phyloP scores from a whole-genome alignment of 805 yeast species.

The Nakazawaea ishiwadae region DNA sequence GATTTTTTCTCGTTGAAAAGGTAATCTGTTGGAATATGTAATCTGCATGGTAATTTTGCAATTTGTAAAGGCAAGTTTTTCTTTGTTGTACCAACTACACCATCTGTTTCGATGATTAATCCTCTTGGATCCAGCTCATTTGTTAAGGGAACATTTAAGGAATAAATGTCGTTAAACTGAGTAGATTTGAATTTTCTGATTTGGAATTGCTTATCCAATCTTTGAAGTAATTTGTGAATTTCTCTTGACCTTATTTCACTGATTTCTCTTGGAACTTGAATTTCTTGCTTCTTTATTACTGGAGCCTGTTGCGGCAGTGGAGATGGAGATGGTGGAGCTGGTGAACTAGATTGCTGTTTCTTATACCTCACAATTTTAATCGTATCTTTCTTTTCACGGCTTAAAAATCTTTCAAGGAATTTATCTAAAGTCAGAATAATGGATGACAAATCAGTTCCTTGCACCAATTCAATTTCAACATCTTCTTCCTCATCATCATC shows the following conservation, averaged over 20 bases:
- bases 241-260: conserved; percentile 18
- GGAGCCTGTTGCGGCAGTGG: conserved; percentile 4
- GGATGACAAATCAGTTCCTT: conserved; percentile 49
- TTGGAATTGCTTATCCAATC: conserved; percentile 18
- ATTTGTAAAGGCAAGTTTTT: too few relatives aligned
- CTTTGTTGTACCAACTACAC: conserved; percentile 19
- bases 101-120: conserved; percentile 8
- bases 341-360: conserved; percentile 13
- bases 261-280: conserved; percentile 11
- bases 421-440: conserved; percentile 51
- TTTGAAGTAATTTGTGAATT: conserved; percentile 21
- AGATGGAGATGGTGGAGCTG: conserved; percentile 4
- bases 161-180: conserved; percentile 23
- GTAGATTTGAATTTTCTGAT: conserved; percentile 25
- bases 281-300: conserved; percentile 1
- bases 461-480: conserved; percentile 28
- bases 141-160: conserved; percentile 21
- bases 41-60: conserved; percentile 21
- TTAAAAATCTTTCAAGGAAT: conserved; percentile 53
- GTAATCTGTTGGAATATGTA: conserved; percentile 28
- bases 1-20: conserved; percentile 21
- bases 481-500: conserved; percentile 21
- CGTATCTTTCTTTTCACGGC: conserved; percentile 55
- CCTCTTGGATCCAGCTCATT: conserved; percentile 26
- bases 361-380: conserved; percentile 47